Percentiles rank a stretch among this genome's conserved stretches.
phyloP scores from a whole-genome alignment of 177 flowering plant species.

The Vitis hybrid region DNA sequence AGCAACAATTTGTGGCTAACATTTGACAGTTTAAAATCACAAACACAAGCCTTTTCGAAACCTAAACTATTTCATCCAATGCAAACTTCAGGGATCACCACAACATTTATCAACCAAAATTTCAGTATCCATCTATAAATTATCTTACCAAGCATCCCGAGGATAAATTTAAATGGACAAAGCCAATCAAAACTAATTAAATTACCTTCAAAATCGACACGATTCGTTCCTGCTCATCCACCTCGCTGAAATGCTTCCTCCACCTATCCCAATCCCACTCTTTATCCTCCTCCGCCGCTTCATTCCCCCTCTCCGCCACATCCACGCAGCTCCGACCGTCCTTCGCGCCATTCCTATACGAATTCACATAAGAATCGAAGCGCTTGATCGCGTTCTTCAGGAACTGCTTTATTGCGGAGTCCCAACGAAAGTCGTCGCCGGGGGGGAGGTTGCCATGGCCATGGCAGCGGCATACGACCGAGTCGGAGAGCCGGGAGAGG shows the following conservation, averaged over 20 bases:
- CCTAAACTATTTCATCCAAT: too few species aligned
- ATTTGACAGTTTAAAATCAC: too few species aligned
- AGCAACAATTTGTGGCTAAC: too few species aligned
- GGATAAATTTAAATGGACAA: background rate
- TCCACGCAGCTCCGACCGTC: constrained; percentile 1
- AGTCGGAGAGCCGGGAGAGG: constrained; percentile 28
- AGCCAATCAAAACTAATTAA: background rate
- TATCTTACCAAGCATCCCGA: background rate
- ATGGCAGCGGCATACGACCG: constrained; percentile 44
- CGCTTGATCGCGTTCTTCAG: constrained; percentile 34
- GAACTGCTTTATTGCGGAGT: constrained; percentile 43
- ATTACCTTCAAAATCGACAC: constrained; percentile 70
- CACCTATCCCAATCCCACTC: constrained; percentile 97
- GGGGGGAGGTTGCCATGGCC: constrained; percentile 10
- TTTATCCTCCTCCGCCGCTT: constrained; percentile 20
- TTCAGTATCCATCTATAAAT: background rate
- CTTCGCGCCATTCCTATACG: constrained; percentile 19
- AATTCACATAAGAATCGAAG: constrained; percentile 47
- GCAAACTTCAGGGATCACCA: too few species aligned
- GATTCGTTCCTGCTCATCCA: constrained; percentile 74
- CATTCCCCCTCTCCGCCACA: constrained; percentile 10
- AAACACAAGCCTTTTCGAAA: too few species aligned
- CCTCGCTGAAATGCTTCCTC: constrained; percentile 69
- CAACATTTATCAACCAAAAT: background rate
- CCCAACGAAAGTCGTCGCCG: constrained; percentile 40